Evolutionary conservation across 108 stramenopile species (phyloP), one percentile per base, ranked within the genome.

Genomic region (Cyclotella baltica): DNA sequence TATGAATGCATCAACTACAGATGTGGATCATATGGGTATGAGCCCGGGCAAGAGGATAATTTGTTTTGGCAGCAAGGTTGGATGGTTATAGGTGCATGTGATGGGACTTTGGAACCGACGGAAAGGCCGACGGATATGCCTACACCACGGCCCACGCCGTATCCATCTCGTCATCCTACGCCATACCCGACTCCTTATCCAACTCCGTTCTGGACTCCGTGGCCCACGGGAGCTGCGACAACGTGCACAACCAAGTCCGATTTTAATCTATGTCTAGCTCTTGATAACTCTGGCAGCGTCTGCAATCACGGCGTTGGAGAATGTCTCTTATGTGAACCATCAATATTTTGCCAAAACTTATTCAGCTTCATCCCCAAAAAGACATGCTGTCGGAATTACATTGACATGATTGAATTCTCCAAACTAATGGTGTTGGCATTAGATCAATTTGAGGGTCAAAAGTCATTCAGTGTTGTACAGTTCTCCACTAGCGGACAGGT

Each of bases 301-400:
- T 80, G 78, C 43, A 73, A 73, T 38, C 11, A 46, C 35, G 43
- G 46, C n/a, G n/a, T 46, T 43, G 66, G 72, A 1, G 78, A 72
- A 27, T 80, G 78, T 52, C 19, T 75, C 5, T 19, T 19, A 19
- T 75, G 73, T 25, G 25, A 25, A 30, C 59, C 61, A 22, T 34
- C 64, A 20, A 31, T 75, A 1, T 53, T 75, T 25, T 64, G 55
- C 19, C 5, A 29, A 23, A 62, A 48, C 15, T 43, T 63, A 36
- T 47, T 55, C 36, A 28, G 37, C 30, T 52, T 48, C 43, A 48
- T 80, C 19, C 43, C 52, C 29, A 22, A 40, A 52, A 30, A 66
- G 10, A 67, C 64, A 16, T 80, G 78, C 37, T 80, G 78, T n/a
- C 9, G 35, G 15, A 80, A 80, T 29, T 80, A 71, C 31, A 36